phyloP scores from a whole-genome alignment of 768 basidiomycete species.

The Pleurotus djamor region DNA sequence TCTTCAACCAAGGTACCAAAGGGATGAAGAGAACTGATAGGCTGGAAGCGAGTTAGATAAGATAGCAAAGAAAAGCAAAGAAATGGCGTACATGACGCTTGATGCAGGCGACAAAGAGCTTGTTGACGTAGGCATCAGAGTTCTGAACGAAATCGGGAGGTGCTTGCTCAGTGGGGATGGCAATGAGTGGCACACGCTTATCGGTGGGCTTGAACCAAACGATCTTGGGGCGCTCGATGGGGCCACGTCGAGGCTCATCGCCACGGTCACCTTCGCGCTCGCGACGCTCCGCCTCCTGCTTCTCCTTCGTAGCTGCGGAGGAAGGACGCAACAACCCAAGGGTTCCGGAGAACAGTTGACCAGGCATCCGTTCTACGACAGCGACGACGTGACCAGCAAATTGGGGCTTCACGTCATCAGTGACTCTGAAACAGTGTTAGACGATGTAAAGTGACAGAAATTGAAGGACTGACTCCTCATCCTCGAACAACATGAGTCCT shows the following conservation, averaged over 20 bases:
- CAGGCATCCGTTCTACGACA: slow-evolving; percentile 99
- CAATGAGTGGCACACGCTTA: slow-evolving; percentile 97
- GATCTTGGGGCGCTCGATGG: slow-evolving; percentile 93
- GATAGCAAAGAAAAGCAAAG: not conserved
- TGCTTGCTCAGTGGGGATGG: slow-evolving; percentile 98
- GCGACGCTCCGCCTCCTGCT: slow-evolving; percentile 95
- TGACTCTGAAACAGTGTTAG: slow-evolving; percentile 56
- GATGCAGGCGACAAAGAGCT: slow-evolving; percentile 95
- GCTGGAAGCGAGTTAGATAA: slow-evolving; percentile 37
- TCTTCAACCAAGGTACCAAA: slow-evolving; percentile 99
- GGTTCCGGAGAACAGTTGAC: slow-evolving; percentile 97
- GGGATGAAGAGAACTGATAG: slow-evolving; percentile 95
- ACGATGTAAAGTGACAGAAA: slow-evolving; percentile 8
- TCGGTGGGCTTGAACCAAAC: slow-evolving; percentile 99
- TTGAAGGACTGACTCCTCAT: slow-evolving; percentile 74
- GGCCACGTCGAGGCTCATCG: slow-evolving; percentile 75
- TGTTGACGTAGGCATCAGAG: slow-evolving; percentile 86
- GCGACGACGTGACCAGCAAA: slow-evolving; percentile 99
- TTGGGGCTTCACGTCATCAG: slow-evolving; percentile 96
- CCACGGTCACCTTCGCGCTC: slow-evolving; percentile 94
- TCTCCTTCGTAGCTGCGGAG: slow-evolving; percentile 97
- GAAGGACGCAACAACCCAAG: slow-evolving; percentile 94
- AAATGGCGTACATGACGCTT: slow-evolving; percentile 81
- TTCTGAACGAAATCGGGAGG: slow-evolving; percentile 95
- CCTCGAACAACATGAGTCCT: slow-evolving; percentile 94